Conservation (phyloP, 176 grass and related monocot species). For the Musa beccarii region DNA sequence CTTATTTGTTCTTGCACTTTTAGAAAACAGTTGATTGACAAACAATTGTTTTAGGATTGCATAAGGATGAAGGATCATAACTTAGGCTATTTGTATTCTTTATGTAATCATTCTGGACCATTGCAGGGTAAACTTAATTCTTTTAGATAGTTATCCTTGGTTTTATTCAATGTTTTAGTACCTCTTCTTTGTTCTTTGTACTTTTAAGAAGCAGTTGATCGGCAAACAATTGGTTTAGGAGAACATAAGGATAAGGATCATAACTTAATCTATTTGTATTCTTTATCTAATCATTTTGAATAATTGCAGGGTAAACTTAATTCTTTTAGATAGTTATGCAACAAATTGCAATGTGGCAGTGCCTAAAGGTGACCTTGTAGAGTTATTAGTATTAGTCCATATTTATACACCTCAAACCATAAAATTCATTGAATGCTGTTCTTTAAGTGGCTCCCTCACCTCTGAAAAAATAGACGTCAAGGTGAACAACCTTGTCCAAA, state of each 20-base stretch:
- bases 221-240: neutral
- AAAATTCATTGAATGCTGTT: too few species aligned
- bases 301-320: neutral
- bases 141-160: too few species aligned
- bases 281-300: neutral
- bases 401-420: too few species aligned
- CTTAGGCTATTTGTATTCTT: neutral
- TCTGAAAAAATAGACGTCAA: too few species aligned
- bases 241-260: neutral
- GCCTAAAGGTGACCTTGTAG: too few species aligned
- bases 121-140: neutral
- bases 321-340: too few species aligned
- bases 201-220: neutral
- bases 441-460: too few species aligned
- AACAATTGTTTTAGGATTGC: neutral
- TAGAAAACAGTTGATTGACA: neutral
- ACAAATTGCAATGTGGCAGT: too few species aligned
- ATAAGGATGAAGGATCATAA: neutral
- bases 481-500: too few species aligned
- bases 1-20: neutral
- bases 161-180: neutral
- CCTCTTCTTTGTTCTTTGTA: neutral
- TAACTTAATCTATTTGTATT: neutral
- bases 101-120: neutral
- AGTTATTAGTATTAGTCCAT: too few species aligned